A percentile compares a stretch with the other conserved stretches of the same genome.
phyloP scores from a whole-genome alignment of 1,139 yeast species.

The Saccharomyces pastorianus region DNA sequence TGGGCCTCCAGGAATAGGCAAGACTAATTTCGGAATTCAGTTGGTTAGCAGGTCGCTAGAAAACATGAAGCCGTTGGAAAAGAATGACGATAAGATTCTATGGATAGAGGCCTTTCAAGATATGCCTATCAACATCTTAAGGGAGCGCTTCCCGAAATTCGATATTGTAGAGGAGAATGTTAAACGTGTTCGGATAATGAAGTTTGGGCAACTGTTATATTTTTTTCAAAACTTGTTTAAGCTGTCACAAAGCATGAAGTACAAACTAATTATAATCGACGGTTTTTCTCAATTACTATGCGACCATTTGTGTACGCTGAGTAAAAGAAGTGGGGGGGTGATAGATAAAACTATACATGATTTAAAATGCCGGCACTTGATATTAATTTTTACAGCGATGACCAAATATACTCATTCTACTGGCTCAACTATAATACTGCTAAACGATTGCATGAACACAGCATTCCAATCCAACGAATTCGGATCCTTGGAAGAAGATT shows the following conservation, averaged over 20 bases:
- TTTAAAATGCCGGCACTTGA: conserved; percentile 23
- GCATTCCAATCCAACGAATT: conserved; percentile 18
- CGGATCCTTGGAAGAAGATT: conserved; percentile 13
- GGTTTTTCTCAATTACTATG: conserved; percentile 27
- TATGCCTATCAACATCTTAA: conserved; percentile 9
- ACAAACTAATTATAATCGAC: conserved; percentile 24
- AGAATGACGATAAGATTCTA: conserved; percentile 11
- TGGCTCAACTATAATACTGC: conserved; percentile 18
- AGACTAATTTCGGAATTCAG: conserved; percentile 22
- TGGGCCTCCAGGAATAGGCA: conserved; percentile 32
- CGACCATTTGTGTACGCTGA: conserved; percentile 20
- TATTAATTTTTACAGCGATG: conserved; percentile 21
- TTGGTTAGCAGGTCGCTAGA: conserved; percentile 8
- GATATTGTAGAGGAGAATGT: conserved; percentile 1
- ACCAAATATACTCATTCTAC: conserved; percentile 24
- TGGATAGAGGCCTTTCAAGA: conserved; percentile 26
- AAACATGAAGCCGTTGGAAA: neutral
- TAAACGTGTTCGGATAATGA: conserved; percentile 14
- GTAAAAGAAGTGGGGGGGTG: conserved; percentile 4
- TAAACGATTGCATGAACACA: conserved; percentile 30
- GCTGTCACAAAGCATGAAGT: conserved; percentile 4
- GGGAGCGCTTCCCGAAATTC: neutral
- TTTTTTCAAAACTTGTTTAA: conserved; percentile 18
- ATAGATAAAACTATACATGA: conserved; percentile 16
- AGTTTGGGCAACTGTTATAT: conserved; percentile 22